phyloP scores from a whole-genome alignment of 345 rosid genomes.

The Ricinus communis region DNA sequence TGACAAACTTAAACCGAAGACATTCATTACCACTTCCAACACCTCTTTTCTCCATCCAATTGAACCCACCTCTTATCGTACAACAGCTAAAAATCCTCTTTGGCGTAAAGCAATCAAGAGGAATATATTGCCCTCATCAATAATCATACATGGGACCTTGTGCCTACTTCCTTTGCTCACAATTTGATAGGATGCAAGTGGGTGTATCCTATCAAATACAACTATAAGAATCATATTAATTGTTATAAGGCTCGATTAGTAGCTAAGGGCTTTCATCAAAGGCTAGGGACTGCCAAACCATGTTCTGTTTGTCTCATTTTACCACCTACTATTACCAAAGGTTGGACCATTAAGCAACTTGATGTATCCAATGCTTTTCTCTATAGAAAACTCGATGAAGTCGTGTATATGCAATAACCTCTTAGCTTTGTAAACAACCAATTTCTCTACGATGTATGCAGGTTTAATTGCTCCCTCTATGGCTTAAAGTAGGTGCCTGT shows the following conservation, averaged over 20 bases:
- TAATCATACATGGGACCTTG: too few species aligned
- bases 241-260: neutral
- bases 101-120: neutral
- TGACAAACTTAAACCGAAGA: neutral
- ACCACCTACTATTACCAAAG: neutral
- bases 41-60: neutral
- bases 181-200: too few species aligned
- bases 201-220: neutral
- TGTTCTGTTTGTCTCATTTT: neutral
- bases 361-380: neutral
- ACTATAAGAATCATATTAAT: too few species aligned
- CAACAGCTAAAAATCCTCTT: neutral
- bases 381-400: neutral
- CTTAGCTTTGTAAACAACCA: neutral
- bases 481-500: neutral
- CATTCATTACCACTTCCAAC: neutral
- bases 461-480: neutral
- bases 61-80: neutral
- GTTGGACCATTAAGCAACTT: neutral
- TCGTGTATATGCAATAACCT: neutral
- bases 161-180: too few species aligned
- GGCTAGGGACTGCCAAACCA: neutral
- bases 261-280: neutral
- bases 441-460: neutral
- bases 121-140: too few species aligned